Conservation (phyloP, 441 rosid species). For the Geranium incanum region DNA sequence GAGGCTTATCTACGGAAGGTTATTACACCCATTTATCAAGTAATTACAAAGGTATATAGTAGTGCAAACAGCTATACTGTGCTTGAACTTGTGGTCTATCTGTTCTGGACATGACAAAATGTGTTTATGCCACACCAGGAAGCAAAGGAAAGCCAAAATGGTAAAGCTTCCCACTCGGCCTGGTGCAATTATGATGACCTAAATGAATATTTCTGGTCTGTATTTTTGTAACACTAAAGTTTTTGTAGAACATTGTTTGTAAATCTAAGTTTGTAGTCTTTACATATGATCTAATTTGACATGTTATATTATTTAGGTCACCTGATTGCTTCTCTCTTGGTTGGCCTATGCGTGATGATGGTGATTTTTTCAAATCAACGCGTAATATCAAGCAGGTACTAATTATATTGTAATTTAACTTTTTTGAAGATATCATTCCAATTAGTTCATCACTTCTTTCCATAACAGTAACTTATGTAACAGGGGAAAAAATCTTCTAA, state of each 20-base stretch:
- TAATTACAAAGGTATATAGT: slow-evolving; percentile 60
- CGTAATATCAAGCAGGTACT: slow-evolving; percentile 44
- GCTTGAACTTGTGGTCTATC: slow-evolving; percentile 20
- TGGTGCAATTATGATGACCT: slow-evolving; percentile 42
- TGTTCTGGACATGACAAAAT: slow-evolving; percentile 18
- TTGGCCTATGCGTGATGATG: too few species aligned
- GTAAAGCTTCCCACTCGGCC: slow-evolving; percentile 74
- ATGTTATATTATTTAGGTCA: slow-evolving; percentile 46
- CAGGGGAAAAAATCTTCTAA: slow-evolving; percentile 49
- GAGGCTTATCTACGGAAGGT: slow-evolving; percentile 95
- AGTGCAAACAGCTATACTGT: slow-evolving; percentile 13
- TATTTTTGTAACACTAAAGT: slow-evolving; percentile 25
- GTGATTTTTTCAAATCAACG: slow-evolving; percentile 41
- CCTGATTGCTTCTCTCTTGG: slow-evolving; percentile 90
- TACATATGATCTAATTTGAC: slow-evolving; percentile 15
- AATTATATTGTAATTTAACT: slow-evolving; percentile 15
- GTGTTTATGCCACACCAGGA: slow-evolving; percentile 45
- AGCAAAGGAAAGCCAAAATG: slow-evolving; percentile 67
- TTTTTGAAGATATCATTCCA: slow-evolving; percentile 18
- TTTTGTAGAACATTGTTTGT: slow-evolving; percentile 10
- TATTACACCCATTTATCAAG: slow-evolving; percentile 83
- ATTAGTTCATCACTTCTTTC: slow-evolving; percentile 15
- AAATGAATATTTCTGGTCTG: slow-evolving; percentile 93
- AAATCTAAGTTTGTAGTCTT: background rate
- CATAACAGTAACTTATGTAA: slow-evolving; percentile 19